Conservation (phyloP, 2,329 filamentous ascomycete genomes). For the Bertia moriformis region DNA sequence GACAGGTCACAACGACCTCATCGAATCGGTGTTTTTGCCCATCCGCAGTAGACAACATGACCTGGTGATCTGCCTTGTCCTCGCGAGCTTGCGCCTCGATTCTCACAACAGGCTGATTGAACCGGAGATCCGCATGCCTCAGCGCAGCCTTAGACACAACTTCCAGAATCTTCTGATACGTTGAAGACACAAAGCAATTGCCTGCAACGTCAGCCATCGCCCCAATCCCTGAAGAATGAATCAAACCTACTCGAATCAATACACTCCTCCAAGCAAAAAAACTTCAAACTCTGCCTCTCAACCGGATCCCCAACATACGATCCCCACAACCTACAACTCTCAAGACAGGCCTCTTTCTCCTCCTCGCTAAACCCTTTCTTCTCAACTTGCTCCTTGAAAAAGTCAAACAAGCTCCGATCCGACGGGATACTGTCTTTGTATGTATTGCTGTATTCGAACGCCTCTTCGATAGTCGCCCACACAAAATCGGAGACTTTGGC, state of each 20-base stretch:
- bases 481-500: slow-evolving; percentile 20
- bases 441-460: slow-evolving; percentile 52
- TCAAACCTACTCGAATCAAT: slow-evolving; percentile 48
- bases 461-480: slow-evolving; percentile 35
- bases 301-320: slow-evolving; percentile 55
- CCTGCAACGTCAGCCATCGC: slow-evolving; percentile 19
- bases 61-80: slow-evolving; percentile 13
- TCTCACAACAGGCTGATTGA: slow-evolving; percentile 28
- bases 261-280: slow-evolving; percentile 66
- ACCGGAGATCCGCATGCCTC: slow-evolving; percentile 36
- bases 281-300: slow-evolving; percentile 54
- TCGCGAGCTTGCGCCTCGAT: slow-evolving; percentile 19
- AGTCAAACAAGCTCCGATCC: slow-evolving; percentile 34
- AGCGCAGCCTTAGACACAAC: slow-evolving; percentile 41
- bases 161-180: slow-evolving; percentile 42
- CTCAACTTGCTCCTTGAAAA: slow-evolving; percentile 28
- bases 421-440: slow-evolving; percentile 29
- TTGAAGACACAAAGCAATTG: slow-evolving; percentile 44
- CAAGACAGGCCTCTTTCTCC: slow-evolving; percentile 24
- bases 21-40: slow-evolving; percentile 39
- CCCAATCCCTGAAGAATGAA: slow-evolving; percentile 19
- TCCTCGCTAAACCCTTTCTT: slow-evolving; percentile 29
- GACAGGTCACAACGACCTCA: slow-evolving; percentile 53
- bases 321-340: slow-evolving; percentile 53
- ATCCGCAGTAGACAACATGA: slow-evolving; percentile 28